Base-by-base conservation (phyloP, 2,329 filamentous ascomycete genomes). In the Trichoderma cornu-damae region DNA sequence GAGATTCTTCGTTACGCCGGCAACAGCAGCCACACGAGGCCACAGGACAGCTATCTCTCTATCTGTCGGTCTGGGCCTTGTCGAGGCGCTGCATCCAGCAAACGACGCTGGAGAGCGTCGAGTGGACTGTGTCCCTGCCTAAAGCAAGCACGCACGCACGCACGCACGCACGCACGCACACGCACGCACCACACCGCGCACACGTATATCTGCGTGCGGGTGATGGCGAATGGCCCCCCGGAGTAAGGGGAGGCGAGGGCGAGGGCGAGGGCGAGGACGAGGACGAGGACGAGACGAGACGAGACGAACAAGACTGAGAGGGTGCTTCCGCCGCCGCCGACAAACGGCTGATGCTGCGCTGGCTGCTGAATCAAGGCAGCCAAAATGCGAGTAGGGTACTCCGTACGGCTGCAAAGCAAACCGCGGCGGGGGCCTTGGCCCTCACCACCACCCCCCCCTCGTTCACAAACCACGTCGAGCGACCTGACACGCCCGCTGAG, bases 381-480 rank as follows among this genome's bases (percentile, higher is more conserved):
- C 44, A 32, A 22, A 43, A 26, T 38, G 51, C 51, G 42, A 55
- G 51, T 55, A 55, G 42, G 54, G n/a, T n/a, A n/a, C n/a, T n/a
- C n/a, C n/a, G n/a, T n/a, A n/a, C n/a, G n/a, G 54, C 54, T 57
- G 54, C 54, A 51, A 32, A 44, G 46, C 37, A 58, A 56, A 49
- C 54, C 24, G 46, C 54, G 40, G 46, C 52, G 57, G 59, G 52
- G 57, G 51, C 34, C 4, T 12, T 59, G 46, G 34, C 57, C 37
- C 48, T 51, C 59, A 50, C 26, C 12, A 37, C 34, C 26, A 28
- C 24, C 43, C n/a, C n/a, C n/a, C n/a, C 51, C 49, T 47, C 38
- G 44, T 59, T 42, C 50, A 52, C 59, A 61, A 61, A 58, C 58
- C 60, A 60, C 48, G 51, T 22, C 54, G 47, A 43, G 46, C 30